These are phyloP conservation scores for Tricholomella constricta DNA, from an alignment of 768 basidiomycete species.

Conservation along the genomic window DNA sequence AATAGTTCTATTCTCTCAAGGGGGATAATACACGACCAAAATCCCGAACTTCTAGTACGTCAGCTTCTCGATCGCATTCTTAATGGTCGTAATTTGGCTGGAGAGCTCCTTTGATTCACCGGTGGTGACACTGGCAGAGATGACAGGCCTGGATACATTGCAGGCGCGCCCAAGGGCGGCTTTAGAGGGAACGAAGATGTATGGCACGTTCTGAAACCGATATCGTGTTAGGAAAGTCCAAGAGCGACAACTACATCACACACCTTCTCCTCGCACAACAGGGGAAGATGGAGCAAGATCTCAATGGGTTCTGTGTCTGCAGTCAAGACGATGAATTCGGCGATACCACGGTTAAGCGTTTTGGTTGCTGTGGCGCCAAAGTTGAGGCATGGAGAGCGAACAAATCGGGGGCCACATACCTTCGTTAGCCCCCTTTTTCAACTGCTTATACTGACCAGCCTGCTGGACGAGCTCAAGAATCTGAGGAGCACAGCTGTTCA, in stretches of 20 bases:
- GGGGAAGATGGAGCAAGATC: slow-evolving; percentile 94
- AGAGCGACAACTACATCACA: slow-evolving; percentile 10
- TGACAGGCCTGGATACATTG: slow-evolving; percentile 93
- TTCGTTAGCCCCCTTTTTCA: slow-evolving; percentile 99
- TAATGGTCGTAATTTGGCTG: slow-evolving; percentile 86
- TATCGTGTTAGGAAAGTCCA: slow-evolving; percentile 2
- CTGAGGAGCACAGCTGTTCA: slow-evolving; percentile 38
- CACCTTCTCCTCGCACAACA: slow-evolving; percentile 98
- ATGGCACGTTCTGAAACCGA: slow-evolving; percentile 82
- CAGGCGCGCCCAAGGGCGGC: slow-evolving; percentile 95
- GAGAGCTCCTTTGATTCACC: slow-evolving; percentile 90
- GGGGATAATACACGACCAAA: background rate
- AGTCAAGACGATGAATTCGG: slow-evolving; percentile 96
- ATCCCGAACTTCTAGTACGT: slow-evolving; percentile 35
- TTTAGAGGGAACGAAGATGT: slow-evolving; percentile 94
- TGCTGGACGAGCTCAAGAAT: slow-evolving; percentile 96
- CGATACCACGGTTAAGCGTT: slow-evolving; percentile 95
- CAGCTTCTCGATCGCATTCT: slow-evolving; percentile 77
- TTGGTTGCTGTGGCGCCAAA: slow-evolving; percentile 73
- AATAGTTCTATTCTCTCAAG: background rate
- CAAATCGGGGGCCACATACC: slow-evolving; percentile 46
- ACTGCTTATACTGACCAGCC: slow-evolving; percentile 95
- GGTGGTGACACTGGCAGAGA: slow-evolving; percentile 94
- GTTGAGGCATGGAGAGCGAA: slow-evolving; percentile 6
- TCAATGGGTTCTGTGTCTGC: slow-evolving; percentile 97